These are phyloP conservation scores for Porphyra umbilicalis DNA, from an alignment of 31 red algal genomes.

Conservation along the genomic window DNA sequence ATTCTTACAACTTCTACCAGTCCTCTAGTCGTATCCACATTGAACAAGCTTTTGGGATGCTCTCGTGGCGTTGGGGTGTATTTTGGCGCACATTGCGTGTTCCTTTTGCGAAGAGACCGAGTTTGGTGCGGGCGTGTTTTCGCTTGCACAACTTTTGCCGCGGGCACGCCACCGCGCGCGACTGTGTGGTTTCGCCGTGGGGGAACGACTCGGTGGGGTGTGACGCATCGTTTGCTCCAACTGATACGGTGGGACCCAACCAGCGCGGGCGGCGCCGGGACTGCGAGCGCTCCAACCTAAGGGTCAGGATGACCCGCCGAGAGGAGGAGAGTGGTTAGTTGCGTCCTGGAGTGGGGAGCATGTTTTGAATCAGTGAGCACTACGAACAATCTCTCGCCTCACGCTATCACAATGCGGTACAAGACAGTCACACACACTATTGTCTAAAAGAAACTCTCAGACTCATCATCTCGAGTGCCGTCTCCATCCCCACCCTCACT, in stretches of 20 bases:
- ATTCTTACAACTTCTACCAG: constrained; percentile 33
- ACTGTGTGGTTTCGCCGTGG: background rate
- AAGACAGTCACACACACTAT: no score
- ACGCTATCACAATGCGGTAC: no score
- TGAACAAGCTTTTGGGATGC: constrained; percentile 30
- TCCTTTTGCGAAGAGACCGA: no score
- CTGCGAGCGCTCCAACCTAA: background rate
- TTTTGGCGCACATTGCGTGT: background rate
- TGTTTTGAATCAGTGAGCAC: background rate
- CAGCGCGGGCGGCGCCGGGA: background rate
- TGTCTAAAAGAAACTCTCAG: background rate
- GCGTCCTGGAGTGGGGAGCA: background rate
- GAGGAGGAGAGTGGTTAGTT: background rate
- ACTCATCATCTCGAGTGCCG: background rate
- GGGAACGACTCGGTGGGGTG: background rate
- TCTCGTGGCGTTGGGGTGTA: constrained; percentile 6
- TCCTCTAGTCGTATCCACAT: constrained; percentile 38
- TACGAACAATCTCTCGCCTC: no score
- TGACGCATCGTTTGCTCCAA: background rate
- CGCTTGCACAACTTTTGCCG: no score
- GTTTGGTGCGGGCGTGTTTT: no score
- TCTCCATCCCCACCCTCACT: background rate
- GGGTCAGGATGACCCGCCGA: background rate
- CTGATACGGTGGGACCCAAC: background rate
- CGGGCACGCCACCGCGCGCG: no score